phyloP scores from a whole-genome alignment of 805 yeast genomes.

The Saccharomycopsis guyanensis region DNA sequence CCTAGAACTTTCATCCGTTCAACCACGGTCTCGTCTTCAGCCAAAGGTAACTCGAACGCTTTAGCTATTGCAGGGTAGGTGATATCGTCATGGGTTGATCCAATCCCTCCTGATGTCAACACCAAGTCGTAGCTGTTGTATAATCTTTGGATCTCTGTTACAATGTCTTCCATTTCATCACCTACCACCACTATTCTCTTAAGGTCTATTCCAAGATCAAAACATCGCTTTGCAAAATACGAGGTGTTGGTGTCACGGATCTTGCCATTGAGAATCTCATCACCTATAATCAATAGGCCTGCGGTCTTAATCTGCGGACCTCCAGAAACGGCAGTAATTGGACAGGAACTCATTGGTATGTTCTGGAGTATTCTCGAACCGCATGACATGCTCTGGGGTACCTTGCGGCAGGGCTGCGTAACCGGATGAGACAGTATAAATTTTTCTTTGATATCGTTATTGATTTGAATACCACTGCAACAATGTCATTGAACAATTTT shows the following conservation, averaged over 20 bases:
- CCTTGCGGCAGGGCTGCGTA: too few relatives aligned
- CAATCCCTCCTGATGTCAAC: constrained; percentile 60
- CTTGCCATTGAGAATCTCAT: constrained; percentile 82
- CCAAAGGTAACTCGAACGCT: constrained; percentile 46
- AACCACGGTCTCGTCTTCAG: constrained; percentile 50
- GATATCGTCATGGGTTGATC: constrained; percentile 88
- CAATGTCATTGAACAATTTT: constrained; percentile 32
- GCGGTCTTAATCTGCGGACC: too few relatives aligned
- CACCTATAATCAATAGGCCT: constrained; percentile 82
- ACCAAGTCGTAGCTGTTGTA: constrained; percentile 56
- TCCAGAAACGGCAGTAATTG: too few relatives aligned
- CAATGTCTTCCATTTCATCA: constrained; percentile 63
- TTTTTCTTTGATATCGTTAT: too few relatives aligned
- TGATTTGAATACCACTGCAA: too few relatives aligned
- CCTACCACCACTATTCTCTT: constrained; percentile 66
- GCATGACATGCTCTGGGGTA: too few relatives aligned
- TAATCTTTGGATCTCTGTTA: constrained; percentile 39
- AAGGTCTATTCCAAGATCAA: constrained; percentile 57
- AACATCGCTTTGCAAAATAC: constrained; percentile 65
- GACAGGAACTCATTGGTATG: too few relatives aligned
- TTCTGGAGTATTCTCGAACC: too few relatives aligned
- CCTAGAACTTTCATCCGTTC: constrained; percentile 54
- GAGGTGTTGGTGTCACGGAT: constrained; percentile 72
- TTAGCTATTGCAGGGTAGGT: constrained; percentile 71
- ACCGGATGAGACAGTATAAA: too few relatives aligned